These are phyloP conservation scores for Murraya koenigii DNA, from an alignment of 345 rosid genomes.

Conservation along the genomic window DNA sequence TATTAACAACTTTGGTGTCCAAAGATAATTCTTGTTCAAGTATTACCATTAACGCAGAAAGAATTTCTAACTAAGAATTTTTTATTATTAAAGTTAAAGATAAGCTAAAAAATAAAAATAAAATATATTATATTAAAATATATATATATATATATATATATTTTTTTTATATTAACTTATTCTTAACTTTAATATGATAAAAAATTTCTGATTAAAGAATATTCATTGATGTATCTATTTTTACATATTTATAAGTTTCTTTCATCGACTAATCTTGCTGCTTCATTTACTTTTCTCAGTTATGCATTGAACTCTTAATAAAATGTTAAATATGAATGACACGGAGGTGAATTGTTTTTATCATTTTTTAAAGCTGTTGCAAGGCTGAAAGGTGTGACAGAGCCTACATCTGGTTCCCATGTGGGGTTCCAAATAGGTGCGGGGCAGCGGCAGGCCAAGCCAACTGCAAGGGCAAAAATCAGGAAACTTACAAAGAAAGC, in stretches of 20 bases:
- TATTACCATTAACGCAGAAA: too few species aligned
- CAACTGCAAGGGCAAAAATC: constrained; percentile 7
- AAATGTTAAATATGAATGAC: neutral
- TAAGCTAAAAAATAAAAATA: too few species aligned
- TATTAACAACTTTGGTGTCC: too few species aligned
- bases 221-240: too few species aligned
- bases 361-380: neutral
- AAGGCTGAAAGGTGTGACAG: neutral
- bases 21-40: neutral
- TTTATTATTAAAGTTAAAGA: too few species aligned
- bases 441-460: neutral
- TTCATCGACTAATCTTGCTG: neutral
- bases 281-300: neutral
- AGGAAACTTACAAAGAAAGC: neutral
- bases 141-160: too few species aligned
- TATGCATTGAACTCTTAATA: neutral
- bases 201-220: too few species aligned
- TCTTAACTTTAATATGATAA: too few species aligned
- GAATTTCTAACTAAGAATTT: too few species aligned
- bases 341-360: neutral
- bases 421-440: neutral
- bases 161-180: too few species aligned
- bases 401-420: neutral
- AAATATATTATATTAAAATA: too few species aligned
- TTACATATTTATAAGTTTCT: neutral